phyloP scores from a whole-genome alignment of 2,329 filamentous ascomycete genomes.

The Alternaria sp. region DNA sequence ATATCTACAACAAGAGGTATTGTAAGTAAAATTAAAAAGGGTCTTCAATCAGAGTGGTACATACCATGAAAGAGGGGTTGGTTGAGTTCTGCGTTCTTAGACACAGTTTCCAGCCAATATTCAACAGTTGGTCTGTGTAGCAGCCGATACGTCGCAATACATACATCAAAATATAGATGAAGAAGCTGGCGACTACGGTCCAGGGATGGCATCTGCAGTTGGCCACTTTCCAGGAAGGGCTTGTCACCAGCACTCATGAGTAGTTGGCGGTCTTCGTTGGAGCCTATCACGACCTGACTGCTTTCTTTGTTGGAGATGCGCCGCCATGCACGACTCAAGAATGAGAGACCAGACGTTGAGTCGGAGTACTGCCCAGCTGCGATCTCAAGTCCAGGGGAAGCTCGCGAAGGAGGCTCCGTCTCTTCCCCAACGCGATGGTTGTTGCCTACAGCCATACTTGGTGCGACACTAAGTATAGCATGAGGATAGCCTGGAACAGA shows the following conservation, averaged over 20 bases:
- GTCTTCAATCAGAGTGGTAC: neutral
- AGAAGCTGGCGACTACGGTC: constrained; percentile 47
- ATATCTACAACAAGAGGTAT: neutral
- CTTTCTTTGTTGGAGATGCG: constrained; percentile 66
- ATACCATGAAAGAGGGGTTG: constrained; percentile 50
- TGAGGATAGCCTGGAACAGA: neutral
- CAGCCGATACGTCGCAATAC: constrained; percentile 64
- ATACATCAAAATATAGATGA: constrained; percentile 64
- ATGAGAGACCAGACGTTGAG: constrained; percentile 58
- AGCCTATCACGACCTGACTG: constrained; percentile 26
- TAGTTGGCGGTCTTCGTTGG: constrained; percentile 49
- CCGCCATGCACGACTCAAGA: constrained; percentile 72
- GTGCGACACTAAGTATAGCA: neutral
- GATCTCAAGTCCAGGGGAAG: constrained; percentile 59
- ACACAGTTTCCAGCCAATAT: constrained; percentile 48
- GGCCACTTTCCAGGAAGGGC: constrained; percentile 51
- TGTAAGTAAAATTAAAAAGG: neutral
- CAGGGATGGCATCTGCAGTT: constrained; percentile 27
- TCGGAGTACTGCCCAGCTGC: constrained; percentile 62
- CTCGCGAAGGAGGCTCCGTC: constrained; percentile 26
- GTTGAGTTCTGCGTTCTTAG: constrained; percentile 14
- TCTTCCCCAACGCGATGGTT: neutral
- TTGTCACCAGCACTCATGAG: constrained; percentile 60
- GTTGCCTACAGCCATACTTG: neutral
- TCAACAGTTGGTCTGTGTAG: constrained; percentile 61